A percentile compares a stretch with the other conserved stretches of the same genome.
These are phyloP conservation scores for Russula foetens DNA, from an alignment of 768 basidiomycete genomes.

Conservation along the genomic window DNA sequence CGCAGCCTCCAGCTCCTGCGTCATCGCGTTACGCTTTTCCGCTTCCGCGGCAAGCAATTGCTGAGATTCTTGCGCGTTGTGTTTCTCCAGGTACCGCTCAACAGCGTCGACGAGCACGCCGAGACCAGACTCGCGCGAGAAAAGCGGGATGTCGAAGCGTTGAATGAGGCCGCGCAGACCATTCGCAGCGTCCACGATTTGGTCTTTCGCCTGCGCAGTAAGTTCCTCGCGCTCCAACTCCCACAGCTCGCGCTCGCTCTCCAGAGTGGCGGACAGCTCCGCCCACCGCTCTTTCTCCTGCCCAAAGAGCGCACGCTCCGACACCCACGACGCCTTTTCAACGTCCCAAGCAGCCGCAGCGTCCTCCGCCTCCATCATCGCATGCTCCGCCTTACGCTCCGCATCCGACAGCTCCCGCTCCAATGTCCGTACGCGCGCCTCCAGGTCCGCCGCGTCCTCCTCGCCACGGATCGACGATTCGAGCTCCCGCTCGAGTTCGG, in stretches of 20 bases:
- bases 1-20: constrained; percentile 23
- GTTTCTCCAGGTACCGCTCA: constrained; percentile 26
- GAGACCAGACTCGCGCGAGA: constrained; percentile 26
- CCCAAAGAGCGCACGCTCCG: constrained; percentile 33
- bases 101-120: constrained; percentile 24
- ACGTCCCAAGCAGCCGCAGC: neutral
- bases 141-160: constrained; percentile 48
- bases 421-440: constrained; percentile 9
- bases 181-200: constrained; percentile 44
- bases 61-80: constrained; percentile 33
- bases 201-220: constrained; percentile 35
- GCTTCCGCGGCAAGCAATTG: constrained; percentile 29
- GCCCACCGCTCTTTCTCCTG: constrained; percentile 36
- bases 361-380: neutral
- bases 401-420: neutral
- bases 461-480: constrained; percentile 44
- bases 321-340: constrained; percentile 30
- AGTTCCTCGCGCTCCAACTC: constrained; percentile 45
- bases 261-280: constrained; percentile 42
- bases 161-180: constrained; percentile 45
- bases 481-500: constrained; percentile 40
- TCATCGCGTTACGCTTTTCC: constrained; percentile 18
- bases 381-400: neutral
- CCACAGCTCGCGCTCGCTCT: constrained; percentile 39
- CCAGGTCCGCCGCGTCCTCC: neutral